Percentiles rank a stretch among this genome's conserved stretches.
phyloP scores from a whole-genome alignment of 169 alveolate genomes.

The Cytauxzoon felis region DNA sequence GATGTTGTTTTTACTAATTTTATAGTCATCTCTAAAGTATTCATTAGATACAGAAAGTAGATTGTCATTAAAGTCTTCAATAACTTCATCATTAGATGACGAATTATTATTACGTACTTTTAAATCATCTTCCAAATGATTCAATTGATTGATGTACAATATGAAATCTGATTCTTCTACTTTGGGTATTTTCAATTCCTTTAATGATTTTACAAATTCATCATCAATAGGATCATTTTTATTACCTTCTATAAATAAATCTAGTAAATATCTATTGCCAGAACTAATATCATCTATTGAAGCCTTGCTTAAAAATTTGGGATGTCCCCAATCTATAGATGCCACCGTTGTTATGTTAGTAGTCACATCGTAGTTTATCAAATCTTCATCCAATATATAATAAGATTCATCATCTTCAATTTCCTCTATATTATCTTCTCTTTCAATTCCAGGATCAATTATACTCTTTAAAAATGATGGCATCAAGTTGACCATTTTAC shows the following conservation, averaged over 20 bases:
- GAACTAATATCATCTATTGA: slow-evolving; percentile 1
- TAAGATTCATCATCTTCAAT: neutral
- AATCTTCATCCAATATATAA: neutral
- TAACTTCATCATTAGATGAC: neutral
- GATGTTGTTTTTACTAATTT: slow-evolving; percentile 9
- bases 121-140: neutral
- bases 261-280: slow-evolving; percentile 18
- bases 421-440: neutral
- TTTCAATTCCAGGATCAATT: slow-evolving; percentile 1
- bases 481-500: slow-evolving; percentile 42
- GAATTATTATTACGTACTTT: neutral
- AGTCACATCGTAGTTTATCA: slow-evolving; percentile 27
- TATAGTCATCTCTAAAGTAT: slow-evolving; percentile 41
- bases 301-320: slow-evolving; percentile 7
- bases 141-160: slow-evolving; percentile 31
- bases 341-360: slow-evolving; percentile 59
- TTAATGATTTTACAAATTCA: neutral
- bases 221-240: slow-evolving; percentile 10
- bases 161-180: slow-evolving; percentile 53
- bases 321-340: slow-evolving; percentile 54
- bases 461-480: slow-evolving; percentile 42
- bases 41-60: slow-evolving; percentile 44
- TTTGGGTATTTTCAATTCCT: slow-evolving; percentile 25
- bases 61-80: neutral
- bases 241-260: slow-evolving; percentile 2